A percentile compares a stretch with the other conserved stretches of the same genome.
Conservation (phyloP, 352 stramenopile genomes). For the Pythium dissotocum region DNA sequence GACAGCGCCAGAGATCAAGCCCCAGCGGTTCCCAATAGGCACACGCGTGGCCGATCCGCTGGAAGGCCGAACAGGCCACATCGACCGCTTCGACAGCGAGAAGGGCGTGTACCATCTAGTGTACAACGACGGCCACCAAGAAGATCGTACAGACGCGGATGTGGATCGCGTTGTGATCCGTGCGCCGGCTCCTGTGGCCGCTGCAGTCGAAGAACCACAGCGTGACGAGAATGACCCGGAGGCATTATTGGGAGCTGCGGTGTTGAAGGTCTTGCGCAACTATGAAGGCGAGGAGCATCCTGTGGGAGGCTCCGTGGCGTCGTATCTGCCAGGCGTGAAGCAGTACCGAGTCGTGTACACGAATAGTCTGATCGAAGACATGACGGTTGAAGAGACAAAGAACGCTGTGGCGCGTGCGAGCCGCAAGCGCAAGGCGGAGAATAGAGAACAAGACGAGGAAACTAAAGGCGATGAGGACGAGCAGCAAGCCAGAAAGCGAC, state of each 20-base stretch:
- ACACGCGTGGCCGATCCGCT: constrained; percentile 59
- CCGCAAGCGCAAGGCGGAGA: constrained; percentile 23
- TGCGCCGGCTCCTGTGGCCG: constrained; percentile 4
- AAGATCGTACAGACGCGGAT: constrained; percentile 34
- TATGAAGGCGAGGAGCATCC: constrained; percentile 49
- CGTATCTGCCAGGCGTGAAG: constrained; percentile 44
- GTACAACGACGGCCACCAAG: constrained; percentile 52
- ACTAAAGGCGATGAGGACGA: constrained; percentile 22
- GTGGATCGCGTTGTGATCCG: constrained; percentile 48
- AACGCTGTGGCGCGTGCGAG: constrained; percentile 12
- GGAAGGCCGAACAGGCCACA: constrained; percentile 60
- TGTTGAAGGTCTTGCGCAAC: constrained; percentile 46
- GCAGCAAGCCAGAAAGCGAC: constrained; percentile 25
- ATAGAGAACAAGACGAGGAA: constrained; percentile 1
- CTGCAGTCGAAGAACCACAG: neutral
- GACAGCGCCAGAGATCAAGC: neutral
- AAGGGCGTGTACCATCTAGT: constrained; percentile 49
- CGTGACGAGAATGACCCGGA: constrained; percentile 36
- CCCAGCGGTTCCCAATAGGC: constrained; percentile 45
- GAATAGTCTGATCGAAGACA: constrained; percentile 45
- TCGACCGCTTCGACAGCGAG: constrained; percentile 41
- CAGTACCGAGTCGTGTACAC: constrained; percentile 50
- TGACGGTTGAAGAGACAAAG: constrained; percentile 43
- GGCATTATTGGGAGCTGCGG: constrained; percentile 35
- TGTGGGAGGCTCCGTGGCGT: constrained; percentile 42